These are phyloP conservation scores for Eimeria nieschulzi DNA, from an alignment of 169 alveolate species.

Conservation along the genomic window DNA sequence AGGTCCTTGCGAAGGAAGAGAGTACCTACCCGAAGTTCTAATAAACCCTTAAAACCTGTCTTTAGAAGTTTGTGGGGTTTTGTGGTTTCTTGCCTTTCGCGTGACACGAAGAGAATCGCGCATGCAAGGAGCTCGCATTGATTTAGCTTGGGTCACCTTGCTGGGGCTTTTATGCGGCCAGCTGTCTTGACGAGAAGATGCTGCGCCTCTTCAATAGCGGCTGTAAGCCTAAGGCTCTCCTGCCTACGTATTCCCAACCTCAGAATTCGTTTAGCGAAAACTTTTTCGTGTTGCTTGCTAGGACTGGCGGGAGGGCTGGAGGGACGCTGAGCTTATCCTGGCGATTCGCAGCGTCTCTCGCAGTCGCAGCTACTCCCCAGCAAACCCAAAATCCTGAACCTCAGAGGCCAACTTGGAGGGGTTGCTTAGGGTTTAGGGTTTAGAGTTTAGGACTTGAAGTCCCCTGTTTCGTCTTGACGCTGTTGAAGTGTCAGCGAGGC, in stretches of 20 bases:
- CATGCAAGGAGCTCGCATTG: not conserved
- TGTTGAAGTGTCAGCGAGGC: not conserved
- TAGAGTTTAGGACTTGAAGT: not conserved
- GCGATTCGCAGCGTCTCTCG: not conserved
- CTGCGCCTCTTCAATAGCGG: not conserved
- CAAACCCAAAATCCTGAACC: not conserved
- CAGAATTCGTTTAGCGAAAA: not conserved
- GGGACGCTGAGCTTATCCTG: not conserved
- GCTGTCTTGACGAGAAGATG: no score
- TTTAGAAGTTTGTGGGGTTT: no score
- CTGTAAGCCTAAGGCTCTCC: not conserved
- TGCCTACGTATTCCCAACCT: not conserved
- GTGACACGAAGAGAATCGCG: not conserved
- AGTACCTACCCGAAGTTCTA: not conserved
- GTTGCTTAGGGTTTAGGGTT: not conserved
- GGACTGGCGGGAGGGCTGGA: not conserved
- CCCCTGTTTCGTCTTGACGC: no score
- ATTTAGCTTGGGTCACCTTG: not conserved
- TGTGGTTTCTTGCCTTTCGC: not conserved
- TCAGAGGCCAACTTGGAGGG: not conserved
- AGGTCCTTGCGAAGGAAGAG: not conserved
- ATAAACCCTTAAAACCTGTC: not conserved
- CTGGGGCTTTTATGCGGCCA: not conserved
- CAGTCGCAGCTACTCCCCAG: not conserved
- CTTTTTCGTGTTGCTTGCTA: not conserved